Evolutionary conservation across 2,329 filamentous ascomycete genomes (phyloP), one percentile per base, ranked within the genome.

Genomic region (Botryosphaeria dothidea): DNA sequence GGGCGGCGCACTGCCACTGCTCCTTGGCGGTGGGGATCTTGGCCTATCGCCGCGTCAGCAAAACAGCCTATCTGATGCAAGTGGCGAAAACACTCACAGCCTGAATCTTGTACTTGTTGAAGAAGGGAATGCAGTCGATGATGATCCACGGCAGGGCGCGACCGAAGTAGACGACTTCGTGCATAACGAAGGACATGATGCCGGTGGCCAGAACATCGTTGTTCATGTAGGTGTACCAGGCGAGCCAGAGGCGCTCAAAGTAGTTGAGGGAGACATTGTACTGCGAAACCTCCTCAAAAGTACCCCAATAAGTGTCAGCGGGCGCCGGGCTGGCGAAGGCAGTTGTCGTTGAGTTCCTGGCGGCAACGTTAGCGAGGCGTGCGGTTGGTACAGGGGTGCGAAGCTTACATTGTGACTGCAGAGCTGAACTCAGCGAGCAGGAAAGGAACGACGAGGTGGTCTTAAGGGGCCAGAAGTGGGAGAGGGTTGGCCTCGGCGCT

Each of bases 221-320:
- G 79, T 96, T 92, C 90, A 98, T 97, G 86, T 89, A 99, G 17
- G 94, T 87, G 79, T 99, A 99, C 94, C 93, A 98, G 45, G 93
- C 89, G 57, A 92, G 90, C 95, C 95, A 99, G 70, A 97, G 84
- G 75, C 90, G 89, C 85, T 99, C 95, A 74, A 89, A 82, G 69
- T 92, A 84, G 80, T 92, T 97, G 74, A 99, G 88, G 71, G 93
- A 87, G 65, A 96, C 86, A 86, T 97, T 95, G 84, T 87, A 86
- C 70, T 86, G 85, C 27, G 86, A 84, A 68, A 90, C 85, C 71
- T 88, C 84, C 66, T 88, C 83, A 74, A 86, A 90, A 67, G 88
- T 85, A 71, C 82, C 85, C 87, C 86, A 89, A 78, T 89, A 90
- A 54, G 86, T 86, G 68, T 84, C 83, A 62, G 82, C 79, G 69